phyloP scores from a whole-genome alignment of 2,329 filamentous ascomycete genomes.

The Aspergillus luchuensis region DNA sequence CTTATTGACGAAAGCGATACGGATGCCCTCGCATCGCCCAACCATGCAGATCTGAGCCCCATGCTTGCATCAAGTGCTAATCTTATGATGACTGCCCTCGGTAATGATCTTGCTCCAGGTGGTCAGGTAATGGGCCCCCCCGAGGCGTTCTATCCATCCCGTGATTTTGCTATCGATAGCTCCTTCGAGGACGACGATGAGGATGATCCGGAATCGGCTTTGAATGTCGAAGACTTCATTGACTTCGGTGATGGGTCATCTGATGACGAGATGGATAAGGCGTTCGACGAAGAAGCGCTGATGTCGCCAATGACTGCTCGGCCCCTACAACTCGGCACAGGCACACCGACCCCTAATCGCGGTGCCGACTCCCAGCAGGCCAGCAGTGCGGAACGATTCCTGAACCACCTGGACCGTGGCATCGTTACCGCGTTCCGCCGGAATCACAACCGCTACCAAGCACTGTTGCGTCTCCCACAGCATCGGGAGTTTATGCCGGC shows the following conservation, averaged over 20 bases:
- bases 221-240: constrained; percentile 72
- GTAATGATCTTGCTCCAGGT: constrained; percentile 50
- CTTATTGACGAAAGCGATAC: constrained; percentile 49
- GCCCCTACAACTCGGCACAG: constrained; percentile 34
- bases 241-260: constrained; percentile 63
- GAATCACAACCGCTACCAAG: constrained; percentile 55
- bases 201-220: constrained; percentile 64
- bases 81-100: constrained; percentile 76
- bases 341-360: constrained; percentile 41
- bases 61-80: constrained; percentile 70
- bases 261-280: constrained; percentile 62
- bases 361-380: constrained; percentile 32
- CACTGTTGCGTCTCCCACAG: constrained; percentile 51
- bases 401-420: constrained; percentile 69
- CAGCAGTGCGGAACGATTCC: constrained; percentile 52
- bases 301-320: constrained; percentile 51
- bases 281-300: constrained; percentile 48
- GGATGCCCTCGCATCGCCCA: constrained; percentile 44
- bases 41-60: constrained; percentile 47
- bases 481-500: constrained; percentile 49
- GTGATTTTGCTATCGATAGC: constrained; percentile 58
- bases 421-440: constrained; percentile 77
- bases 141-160: constrained; percentile 74
- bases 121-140: constrained; percentile 71
- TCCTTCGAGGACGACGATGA: constrained; percentile 63